Evolutionary conservation across 257 asterid species (phyloP).

Genomic region (Gentiana straminea): DNA sequence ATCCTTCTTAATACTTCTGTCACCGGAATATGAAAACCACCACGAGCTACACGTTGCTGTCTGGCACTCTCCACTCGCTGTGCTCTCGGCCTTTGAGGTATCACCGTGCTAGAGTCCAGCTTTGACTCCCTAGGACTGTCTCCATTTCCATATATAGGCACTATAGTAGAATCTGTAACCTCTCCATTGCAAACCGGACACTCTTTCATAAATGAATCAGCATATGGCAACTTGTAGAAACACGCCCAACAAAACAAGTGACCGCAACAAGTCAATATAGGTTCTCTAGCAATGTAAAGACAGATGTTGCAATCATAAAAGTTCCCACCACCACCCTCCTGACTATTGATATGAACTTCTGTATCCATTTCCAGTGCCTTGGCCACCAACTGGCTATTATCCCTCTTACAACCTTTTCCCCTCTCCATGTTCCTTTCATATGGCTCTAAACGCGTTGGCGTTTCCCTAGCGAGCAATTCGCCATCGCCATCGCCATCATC

Average conservation of each 20-base stretch:
- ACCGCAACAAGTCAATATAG: constrained; percentile 37
- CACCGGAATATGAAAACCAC: constrained; percentile 33
- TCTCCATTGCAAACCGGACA: constrained; percentile 39
- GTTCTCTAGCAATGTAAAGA: constrained; percentile 29
- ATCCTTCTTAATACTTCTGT: constrained; percentile 46
- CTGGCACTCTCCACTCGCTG: constrained; percentile 26
- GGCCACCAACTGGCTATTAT: constrained; percentile 73
- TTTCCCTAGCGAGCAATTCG: constrained; percentile 20
- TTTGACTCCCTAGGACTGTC: constrained; percentile 9
- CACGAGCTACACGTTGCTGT: constrained; percentile 28
- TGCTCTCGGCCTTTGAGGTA: constrained; percentile 38
- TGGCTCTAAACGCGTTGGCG: constrained; percentile 4
- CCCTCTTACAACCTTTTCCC: constrained; percentile 57
- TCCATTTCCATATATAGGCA: constrained; percentile 33
- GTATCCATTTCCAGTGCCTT: constrained; percentile 56
- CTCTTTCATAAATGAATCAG: constrained; percentile 28
- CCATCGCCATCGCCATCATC: constrained; percentile 25
- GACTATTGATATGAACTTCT: constrained; percentile 40
- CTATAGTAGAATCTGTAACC: constrained; percentile 24
- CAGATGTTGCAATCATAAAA: constrained; percentile 37
- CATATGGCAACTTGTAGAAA: constrained; percentile 27
- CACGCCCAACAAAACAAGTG: constrained; percentile 42
- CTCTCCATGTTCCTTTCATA: constrained; percentile 23
- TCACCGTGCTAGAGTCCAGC: constrained; percentile 18
- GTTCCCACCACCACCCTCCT: constrained; percentile 28